These are phyloP conservation scores for Fusarium scirpi DNA, from an alignment of 2,329 filamentous ascomycete species.

Conservation along the genomic window DNA sequence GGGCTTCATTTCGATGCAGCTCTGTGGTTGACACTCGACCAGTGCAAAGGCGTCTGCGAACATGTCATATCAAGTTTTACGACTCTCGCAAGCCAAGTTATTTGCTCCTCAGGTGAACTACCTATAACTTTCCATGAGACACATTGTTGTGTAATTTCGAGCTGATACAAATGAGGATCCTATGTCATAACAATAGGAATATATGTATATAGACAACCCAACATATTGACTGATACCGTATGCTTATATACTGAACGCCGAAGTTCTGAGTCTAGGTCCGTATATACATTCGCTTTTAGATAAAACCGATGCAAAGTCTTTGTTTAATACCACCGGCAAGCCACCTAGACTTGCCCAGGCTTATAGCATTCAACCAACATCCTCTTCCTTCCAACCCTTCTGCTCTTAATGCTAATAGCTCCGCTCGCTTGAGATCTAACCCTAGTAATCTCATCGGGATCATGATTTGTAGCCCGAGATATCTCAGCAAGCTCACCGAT, in stretches of 20 bases:
- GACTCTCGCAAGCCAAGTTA: too few species aligned
- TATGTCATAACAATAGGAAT: neutral
- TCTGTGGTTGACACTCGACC: too few species aligned
- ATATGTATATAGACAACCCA: neutral
- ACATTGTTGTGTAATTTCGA: neutral
- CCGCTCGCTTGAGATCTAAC: constrained; percentile 50
- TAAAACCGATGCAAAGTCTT: neutral
- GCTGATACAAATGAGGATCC: neutral
- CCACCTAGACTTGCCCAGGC: constrained; percentile 43
- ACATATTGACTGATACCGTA: neutral
- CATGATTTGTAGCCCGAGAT: constrained; percentile 48
- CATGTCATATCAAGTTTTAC: too few species aligned
- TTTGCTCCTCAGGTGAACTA: too few species aligned
- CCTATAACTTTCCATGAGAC: neutral
- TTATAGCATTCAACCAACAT: constrained; percentile 52
- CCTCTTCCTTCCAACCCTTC: constrained; percentile 48
- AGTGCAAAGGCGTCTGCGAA: too few species aligned
- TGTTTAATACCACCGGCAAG: neutral
- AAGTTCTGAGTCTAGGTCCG: too few species aligned
- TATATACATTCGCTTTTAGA: neutral
- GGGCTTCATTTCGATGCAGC: too few species aligned
- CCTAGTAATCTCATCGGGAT: constrained; percentile 47
- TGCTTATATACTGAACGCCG: neutral
- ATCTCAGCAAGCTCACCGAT: constrained; percentile 52
- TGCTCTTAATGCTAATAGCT: constrained; percentile 47